A percentile compares a stretch with the other conserved stretches of the same genome.
phyloP scores from a whole-genome alignment of 1,284 basidiomycete genomes.

The Irpex sp. region DNA sequence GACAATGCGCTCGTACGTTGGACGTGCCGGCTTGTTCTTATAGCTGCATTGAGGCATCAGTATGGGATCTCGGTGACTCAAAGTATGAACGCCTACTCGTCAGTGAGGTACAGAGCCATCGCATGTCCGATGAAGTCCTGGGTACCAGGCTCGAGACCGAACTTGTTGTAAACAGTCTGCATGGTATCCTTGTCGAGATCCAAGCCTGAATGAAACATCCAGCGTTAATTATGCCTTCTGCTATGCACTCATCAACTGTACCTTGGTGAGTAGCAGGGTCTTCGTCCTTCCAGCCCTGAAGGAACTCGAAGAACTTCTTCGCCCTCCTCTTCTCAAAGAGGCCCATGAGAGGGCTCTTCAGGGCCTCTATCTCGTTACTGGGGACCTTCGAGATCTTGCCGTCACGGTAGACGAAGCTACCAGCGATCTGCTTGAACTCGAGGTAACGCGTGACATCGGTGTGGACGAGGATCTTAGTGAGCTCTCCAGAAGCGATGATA shows the following conservation, averaged over 20 bases:
- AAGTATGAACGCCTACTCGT: constrained; percentile 68
- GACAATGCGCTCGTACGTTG: constrained; percentile 92
- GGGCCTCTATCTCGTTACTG: constrained; percentile 96
- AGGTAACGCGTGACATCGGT: constrained; percentile 99
- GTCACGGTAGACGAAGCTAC: constrained; percentile 97
- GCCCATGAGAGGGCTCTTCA: constrained; percentile 94
- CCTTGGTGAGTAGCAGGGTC: constrained; percentile 96
- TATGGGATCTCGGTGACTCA: neutral
- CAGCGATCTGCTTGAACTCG: constrained; percentile 99
- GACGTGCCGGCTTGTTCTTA: constrained; percentile 87
- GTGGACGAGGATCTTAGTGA: constrained; percentile 98
- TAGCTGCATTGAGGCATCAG: constrained; percentile 58
- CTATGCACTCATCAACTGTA: constrained; percentile 29
- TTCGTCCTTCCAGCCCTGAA: constrained; percentile 94
- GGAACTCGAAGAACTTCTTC: constrained; percentile 98
- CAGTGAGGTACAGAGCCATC: constrained; percentile 98
- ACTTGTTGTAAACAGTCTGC: constrained; percentile 94
- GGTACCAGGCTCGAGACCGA: constrained; percentile 95
- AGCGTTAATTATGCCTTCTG: neutral
- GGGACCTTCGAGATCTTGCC: constrained; percentile 98
- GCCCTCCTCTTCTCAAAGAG: constrained; percentile 98
- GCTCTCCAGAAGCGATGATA: constrained; percentile 97
- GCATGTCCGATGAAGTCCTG: constrained; percentile 99
- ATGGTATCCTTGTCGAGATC: constrained; percentile 87
- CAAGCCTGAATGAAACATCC: constrained; percentile 54